Evolutionary conservation across 208 protist species (phyloP).

Genomic region (Balamuthia mandrillaris): DNA sequence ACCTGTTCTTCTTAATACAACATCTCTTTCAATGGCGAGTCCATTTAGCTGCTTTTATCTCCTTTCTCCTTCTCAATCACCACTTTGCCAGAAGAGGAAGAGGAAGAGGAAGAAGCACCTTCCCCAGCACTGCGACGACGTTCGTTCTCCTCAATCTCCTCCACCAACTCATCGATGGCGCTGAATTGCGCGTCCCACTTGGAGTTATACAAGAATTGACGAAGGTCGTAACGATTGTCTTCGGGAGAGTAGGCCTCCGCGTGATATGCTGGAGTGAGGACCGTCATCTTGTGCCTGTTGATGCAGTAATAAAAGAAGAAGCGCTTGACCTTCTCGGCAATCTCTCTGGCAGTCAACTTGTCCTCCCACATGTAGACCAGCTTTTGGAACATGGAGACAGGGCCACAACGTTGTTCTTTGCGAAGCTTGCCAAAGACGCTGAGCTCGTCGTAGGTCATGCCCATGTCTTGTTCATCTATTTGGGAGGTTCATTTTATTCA

Average conservation of each 20-base stretch:
- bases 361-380: constrained; percentile 24
- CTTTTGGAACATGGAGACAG: constrained; percentile 67
- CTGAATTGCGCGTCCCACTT: constrained; percentile 1
- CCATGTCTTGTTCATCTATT: constrained; percentile 76
- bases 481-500: constrained; percentile 24
- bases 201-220: constrained; percentile 62
- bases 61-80: no score
- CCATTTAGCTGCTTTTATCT: no score
- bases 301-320: constrained; percentile 79
- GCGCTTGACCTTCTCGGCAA: constrained; percentile 76
- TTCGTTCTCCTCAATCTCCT: no score
- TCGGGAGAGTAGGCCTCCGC: constrained; percentile 76
- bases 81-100: no score
- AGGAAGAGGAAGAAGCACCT: no score
- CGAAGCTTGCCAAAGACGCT: constrained; percentile 63
- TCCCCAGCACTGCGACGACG: no score
- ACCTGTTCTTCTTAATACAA: no score
- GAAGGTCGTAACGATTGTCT: constrained; percentile 74
- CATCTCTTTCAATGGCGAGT: no score
- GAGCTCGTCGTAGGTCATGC: constrained; percentile 81
- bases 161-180: no score
- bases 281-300: constrained; percentile 82
- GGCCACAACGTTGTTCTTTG: constrained; percentile 67
- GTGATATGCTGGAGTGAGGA: constrained; percentile 78
- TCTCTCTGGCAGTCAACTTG: constrained; percentile 26